Conservation (phyloP, 768 basidiomycete species). For the Tephrocybe sp. region DNA sequence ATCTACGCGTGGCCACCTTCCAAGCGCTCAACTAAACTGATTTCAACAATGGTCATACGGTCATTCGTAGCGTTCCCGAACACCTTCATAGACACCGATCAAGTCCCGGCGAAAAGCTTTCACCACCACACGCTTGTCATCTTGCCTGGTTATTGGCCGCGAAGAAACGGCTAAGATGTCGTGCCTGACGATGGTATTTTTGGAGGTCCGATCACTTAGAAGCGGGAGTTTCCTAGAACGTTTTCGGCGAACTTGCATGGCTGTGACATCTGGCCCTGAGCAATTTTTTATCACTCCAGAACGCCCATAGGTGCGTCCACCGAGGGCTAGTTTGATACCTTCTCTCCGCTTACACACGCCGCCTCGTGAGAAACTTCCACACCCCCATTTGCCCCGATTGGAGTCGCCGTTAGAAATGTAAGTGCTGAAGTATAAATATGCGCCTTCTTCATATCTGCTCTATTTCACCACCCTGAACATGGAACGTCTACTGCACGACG, state of each 20-base stretch:
- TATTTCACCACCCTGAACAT: conserved; percentile 22
- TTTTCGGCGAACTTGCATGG: conserved; percentile 5
- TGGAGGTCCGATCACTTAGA: conserved; percentile 6
- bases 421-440: conserved; percentile 16
- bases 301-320: not conserved
- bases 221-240: conserved; percentile 10
- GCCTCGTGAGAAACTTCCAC: conserved; percentile 21
- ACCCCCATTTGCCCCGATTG: conserved; percentile 12
- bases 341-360: conserved; percentile 9
- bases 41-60: too few relatives aligned
- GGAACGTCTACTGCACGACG: conserved; percentile 29
- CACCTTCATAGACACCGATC: too few relatives aligned
- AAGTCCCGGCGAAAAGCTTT: too few relatives aligned
- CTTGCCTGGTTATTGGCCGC: too few relatives aligned
- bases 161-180: not conserved
- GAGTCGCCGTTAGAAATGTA: conserved; percentile 22
- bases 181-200: not conserved
- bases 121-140: not conserved
- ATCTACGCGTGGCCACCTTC: too few relatives aligned
- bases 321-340: conserved; percentile 5
- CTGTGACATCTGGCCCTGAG: conserved; percentile 5
- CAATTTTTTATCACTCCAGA: conserved; percentile 3
- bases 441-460: conserved; percentile 8
- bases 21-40: too few relatives aligned
- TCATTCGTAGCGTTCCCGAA: too few relatives aligned